Base-by-base conservation (phyloP, 176 grass and related monocot species). In the Musa itinerans region DNA sequence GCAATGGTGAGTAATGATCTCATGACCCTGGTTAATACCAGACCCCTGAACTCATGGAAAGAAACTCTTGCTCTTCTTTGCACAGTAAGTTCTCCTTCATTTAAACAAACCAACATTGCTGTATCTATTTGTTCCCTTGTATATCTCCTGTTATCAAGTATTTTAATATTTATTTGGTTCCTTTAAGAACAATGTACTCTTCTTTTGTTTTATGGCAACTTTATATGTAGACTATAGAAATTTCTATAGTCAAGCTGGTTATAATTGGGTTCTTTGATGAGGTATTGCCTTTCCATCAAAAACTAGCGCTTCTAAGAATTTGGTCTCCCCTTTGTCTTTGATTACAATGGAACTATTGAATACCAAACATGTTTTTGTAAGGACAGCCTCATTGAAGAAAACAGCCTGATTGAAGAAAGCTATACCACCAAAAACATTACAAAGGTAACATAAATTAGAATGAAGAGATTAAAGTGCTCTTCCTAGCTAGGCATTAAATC, bases 31-130 rank as follows among this genome's bases (percentile, higher is more conserved):
- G 90, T 99, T 50, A 92, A 86, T 83, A 99, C 91, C 14, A 93
- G 95, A 84, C 95, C 95, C 15, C 83, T 99, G 68, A 89, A 89
- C 78, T 83, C 90, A 52, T 99, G 95, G 95, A 99, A 87, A 71
- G 95, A 99, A 89, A 99, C 95, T 68, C 86, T 99, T 74, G 90
- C 95, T 75, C 83, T 99, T 77, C 88, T 99, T 52, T 99, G 95
- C 86, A 99, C 95, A 15, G 95, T 99, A 89, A 91, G 90, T 69
- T 50, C 75, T 34, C 48, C 27, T 22, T 8, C 13, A n/a, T 69
- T 17, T 52, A 17, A 27, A 1, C 23, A 6, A 54, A 74, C 6
- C 19, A 48, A 6, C 20, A 5, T 43, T 34, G 26, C 17, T 69
- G 67, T 11, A 12, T 49, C 8, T 69, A 66, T 29, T 20, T 66